phyloP scores from a whole-genome alignment of 73 alveolate species.

The Stentor coeruleus region DNA sequence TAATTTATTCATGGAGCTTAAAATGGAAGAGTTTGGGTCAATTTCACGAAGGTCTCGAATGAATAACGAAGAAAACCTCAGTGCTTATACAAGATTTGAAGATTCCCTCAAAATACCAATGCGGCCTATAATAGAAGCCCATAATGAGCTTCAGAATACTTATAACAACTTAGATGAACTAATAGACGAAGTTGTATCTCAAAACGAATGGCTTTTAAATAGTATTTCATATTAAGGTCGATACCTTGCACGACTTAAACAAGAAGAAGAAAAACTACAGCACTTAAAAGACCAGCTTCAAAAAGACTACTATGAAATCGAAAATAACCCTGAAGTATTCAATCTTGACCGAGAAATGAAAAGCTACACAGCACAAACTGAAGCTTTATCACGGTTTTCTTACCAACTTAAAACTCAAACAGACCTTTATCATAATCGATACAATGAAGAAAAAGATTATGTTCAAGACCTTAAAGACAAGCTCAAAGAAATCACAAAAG shows the following conservation, averaged over 20 bases:
- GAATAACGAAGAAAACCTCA: background rate
- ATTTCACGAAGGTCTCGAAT: background rate
- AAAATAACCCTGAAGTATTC: constrained; percentile 8
- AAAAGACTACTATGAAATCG: constrained; percentile 12
- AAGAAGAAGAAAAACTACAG: constrained; percentile 17
- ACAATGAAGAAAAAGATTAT: background rate
- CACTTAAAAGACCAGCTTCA: constrained; percentile 7
- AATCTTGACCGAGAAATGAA: background rate
- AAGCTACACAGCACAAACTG: background rate
- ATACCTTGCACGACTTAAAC: background rate
- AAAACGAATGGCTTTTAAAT: constrained; percentile 19
- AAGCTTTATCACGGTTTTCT: background rate
- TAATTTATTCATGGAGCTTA: too few species aligned
- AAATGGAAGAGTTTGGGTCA: background rate
- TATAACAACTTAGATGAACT: background rate
- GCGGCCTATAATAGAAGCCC: constrained; percentile 24
- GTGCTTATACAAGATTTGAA: background rate
- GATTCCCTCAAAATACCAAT: constrained; percentile 19
- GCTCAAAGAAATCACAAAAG: constrained; percentile 14
- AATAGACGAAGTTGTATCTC: constrained; percentile 7
- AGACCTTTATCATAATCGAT: background rate
- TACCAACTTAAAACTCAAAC: background rate
- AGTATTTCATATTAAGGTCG: background rate
- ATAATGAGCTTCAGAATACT: background rate
- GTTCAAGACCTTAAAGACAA: background rate